phyloP scores from a whole-genome alignment of 164 flowering plant species.

The Vitis cinerea region DNA sequence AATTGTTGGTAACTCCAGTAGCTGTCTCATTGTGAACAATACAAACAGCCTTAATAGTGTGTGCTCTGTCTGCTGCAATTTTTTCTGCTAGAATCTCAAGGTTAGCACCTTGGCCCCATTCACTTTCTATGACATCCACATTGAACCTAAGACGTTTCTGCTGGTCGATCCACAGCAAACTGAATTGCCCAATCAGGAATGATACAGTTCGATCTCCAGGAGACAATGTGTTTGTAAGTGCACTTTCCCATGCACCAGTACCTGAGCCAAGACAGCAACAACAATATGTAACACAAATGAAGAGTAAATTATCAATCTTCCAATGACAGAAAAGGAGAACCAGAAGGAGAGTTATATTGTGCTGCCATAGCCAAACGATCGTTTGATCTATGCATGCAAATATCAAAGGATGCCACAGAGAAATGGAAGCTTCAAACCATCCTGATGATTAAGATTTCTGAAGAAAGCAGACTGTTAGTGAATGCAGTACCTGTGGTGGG shows the following conservation, averaged over 20 bases:
- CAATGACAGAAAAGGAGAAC: background rate
- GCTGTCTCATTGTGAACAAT: conserved; percentile 97
- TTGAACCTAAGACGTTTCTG: conserved; percentile 90
- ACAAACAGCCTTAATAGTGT: conserved; percentile 91
- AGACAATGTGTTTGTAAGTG: conserved; percentile 89
- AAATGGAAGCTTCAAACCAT: too few relatives aligned
- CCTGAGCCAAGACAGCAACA: conserved; percentile 39
- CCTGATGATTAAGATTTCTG: too few relatives aligned
- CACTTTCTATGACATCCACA: conserved; percentile 93
- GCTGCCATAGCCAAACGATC: background rate
- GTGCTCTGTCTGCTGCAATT: conserved; percentile 72
- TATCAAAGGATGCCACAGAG: too few relatives aligned
- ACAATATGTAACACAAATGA: background rate
- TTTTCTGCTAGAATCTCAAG: conserved; percentile 79
- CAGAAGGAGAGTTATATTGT: background rate
- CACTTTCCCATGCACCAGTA: conserved; percentile 99
- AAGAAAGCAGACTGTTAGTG: too few relatives aligned
- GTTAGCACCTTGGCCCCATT: conserved; percentile 93
- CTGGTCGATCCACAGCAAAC: conserved; percentile 97
- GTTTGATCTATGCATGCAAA: too few relatives aligned
- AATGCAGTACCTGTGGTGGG: conserved; percentile 80
- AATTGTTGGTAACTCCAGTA: conserved; percentile 94
- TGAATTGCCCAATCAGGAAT: conserved; percentile 93
- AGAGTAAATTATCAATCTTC: background rate
- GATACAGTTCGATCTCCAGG: conserved; percentile 88